phyloP scores from a whole-genome alignment of 2,329 filamentous ascomycete species.

The Cladosporium austrohemisphaericum region DNA sequence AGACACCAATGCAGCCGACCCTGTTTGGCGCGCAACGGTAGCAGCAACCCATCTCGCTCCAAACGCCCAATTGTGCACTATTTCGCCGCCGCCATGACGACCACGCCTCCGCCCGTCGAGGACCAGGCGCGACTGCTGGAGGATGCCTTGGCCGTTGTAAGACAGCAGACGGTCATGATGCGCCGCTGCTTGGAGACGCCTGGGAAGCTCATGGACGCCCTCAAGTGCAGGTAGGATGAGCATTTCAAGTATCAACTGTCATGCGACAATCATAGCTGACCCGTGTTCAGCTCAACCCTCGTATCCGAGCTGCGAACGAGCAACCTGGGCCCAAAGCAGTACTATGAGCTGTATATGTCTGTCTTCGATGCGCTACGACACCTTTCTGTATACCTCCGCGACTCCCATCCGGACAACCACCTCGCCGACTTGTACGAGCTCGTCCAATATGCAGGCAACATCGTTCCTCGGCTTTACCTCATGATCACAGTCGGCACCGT shows the following conservation, averaged over 20 bases:
- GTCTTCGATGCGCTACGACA: constrained; percentile 97
- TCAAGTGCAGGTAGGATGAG: constrained; percentile 88
- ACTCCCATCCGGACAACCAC: constrained; percentile 96
- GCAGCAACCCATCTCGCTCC: neutral
- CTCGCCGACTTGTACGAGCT: constrained; percentile 96
- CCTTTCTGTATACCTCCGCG: constrained; percentile 91
- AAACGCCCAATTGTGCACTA: neutral
- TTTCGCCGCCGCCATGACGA: constrained; percentile 34
- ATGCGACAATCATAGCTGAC: constrained; percentile 23
- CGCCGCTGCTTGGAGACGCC: constrained; percentile 95
- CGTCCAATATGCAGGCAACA: constrained; percentile 97
- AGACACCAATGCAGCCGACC: constrained; percentile 12
- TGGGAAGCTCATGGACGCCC: constrained; percentile 98
- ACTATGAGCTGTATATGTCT: constrained; percentile 99
- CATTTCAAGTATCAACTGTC: constrained; percentile 18
- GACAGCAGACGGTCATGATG: constrained; percentile 96
- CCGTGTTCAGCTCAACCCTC: constrained; percentile 72
- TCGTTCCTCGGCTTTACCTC: constrained; percentile 90
- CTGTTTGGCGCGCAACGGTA: constrained; percentile 14
- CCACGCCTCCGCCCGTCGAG: constrained; percentile 48
- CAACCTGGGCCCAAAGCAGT: constrained; percentile 96
- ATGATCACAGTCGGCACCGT: constrained; percentile 99
- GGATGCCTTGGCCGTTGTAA: constrained; percentile 92
- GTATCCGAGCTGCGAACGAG: constrained; percentile 98
- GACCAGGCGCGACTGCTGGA: constrained; percentile 83